These are phyloP conservation scores for Furcasterigmium furcatum DNA, from an alignment of 2,329 filamentous ascomycete species.

Conservation along the genomic window DNA sequence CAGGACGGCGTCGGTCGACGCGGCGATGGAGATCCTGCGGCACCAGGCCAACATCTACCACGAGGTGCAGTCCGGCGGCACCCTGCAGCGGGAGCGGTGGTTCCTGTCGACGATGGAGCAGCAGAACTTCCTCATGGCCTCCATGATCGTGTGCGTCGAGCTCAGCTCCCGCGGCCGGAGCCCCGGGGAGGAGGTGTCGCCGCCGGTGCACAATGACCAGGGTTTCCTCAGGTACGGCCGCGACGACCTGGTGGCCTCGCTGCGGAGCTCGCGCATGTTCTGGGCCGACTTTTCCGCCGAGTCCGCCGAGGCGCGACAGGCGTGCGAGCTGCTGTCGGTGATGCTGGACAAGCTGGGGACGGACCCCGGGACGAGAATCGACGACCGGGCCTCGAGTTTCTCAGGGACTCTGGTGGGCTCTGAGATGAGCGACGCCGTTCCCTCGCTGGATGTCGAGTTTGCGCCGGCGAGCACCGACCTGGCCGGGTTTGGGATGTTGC, in stretches of 20 bases:
- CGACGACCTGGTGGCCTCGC: background rate
- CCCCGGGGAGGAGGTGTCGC: background rate
- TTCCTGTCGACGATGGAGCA: constrained; percentile 36
- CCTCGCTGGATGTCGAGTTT: background rate
- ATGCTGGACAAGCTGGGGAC: constrained; percentile 12
- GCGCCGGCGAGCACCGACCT: background rate
- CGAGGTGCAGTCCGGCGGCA: constrained; percentile 34
- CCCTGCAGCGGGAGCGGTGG: constrained; percentile 35
- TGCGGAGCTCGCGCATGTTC: background rate
- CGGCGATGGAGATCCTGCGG: constrained; percentile 36
- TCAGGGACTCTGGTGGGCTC: background rate
- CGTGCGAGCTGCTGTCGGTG: constrained; percentile 23
- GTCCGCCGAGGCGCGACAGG: constrained; percentile 17
- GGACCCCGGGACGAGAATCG: background rate
- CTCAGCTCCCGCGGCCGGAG: background rate
- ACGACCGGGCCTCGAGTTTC: background rate
- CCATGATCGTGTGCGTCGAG: constrained; percentile 42
- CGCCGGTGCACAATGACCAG: background rate
- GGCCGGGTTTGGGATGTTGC: background rate
- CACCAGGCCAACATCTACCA: constrained; percentile 38
- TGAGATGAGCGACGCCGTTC: background rate
- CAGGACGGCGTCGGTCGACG: constrained; percentile 36
- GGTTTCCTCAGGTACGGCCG: background rate
- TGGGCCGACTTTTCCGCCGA: background rate
- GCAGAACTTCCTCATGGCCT: constrained; percentile 43